Evolutionary conservation across 2,329 filamentous ascomycete genomes (phyloP).

Genomic region (Talaromyces islandicus): DNA sequence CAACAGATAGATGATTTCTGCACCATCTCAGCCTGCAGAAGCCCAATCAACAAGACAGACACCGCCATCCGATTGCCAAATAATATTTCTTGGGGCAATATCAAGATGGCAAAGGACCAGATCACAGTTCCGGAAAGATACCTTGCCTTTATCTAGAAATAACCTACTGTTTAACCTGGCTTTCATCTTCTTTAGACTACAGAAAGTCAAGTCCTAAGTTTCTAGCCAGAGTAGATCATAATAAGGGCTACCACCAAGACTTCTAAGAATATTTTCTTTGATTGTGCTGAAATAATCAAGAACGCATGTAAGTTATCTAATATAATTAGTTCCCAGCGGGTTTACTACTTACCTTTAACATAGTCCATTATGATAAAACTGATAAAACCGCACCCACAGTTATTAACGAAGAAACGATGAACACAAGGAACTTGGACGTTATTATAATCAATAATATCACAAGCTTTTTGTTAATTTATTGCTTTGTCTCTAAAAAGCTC

Average conservation of each 20-base stretch:
- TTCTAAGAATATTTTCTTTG: neutral
- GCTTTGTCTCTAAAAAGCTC: neutral
- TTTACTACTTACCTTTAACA: neutral
- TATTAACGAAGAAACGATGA: neutral
- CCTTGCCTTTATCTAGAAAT: neutral
- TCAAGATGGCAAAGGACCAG: constrained; percentile 9
- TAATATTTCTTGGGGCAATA: constrained; percentile 16
- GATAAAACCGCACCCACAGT: neutral
- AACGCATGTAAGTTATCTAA: neutral
- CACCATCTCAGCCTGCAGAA: constrained; percentile 14
- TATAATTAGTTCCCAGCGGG: neutral
- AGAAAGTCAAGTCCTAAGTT: neutral
- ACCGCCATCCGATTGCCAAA: constrained; percentile 17
- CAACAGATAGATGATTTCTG: constrained; percentile 2
- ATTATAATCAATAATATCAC: neutral
- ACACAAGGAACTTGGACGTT: neutral
- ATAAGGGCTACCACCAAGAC: neutral
- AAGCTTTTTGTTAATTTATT: neutral
- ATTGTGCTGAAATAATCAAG: neutral
- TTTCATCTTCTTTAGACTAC: neutral
- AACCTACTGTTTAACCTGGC: neutral
- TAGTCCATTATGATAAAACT: constrained; percentile 1
- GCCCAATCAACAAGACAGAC: constrained; percentile 20
- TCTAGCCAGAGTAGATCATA: neutral
- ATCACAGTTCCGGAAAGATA: constrained; percentile 1